Evolutionary conservation across 2,329 filamentous ascomycete species (phyloP), one percentile per base, ranked within the genome.

Genomic region (Periconia sp.): DNA sequence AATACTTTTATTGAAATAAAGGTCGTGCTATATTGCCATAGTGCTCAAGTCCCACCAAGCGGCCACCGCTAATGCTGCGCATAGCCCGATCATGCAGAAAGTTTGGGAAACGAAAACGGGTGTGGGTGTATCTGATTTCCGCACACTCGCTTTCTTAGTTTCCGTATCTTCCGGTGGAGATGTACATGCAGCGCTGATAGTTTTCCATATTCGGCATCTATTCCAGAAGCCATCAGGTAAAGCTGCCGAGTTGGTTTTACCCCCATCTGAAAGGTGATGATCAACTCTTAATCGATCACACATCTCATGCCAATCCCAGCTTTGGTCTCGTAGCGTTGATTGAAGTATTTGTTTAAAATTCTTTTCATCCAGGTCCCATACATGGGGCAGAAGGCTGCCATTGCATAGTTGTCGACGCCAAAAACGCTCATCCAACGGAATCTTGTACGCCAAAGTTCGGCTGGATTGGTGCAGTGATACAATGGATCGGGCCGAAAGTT

Each of bases 191-290:
- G 63, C 57, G 47, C 63, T 56, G 7, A 66, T 47, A 19, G 61
- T 61, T 18, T 49, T 57, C 66, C 65, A 68, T 11, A 69, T 67
- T 23, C 66, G 58, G 30, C 59, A 62, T 41, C 66, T 52, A 45
- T 69, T 67, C 64, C 62, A 66, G 30, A 65, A 55, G 15, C 62
- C 60, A 14, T 57, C 49, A 1, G 63, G 63, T 15, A 64, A 17
- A 15, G 57, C 53, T 3, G 49, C 52, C 3, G 61, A 43, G 17
- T 55, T 48, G 14, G 49, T 31, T 20, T 67, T 59, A 2, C 48
- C 45, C 15, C 47, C 53, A 19, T 44, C 50, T 5, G 58, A 35
- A 6, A 56, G 55, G n/a, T 58, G 59, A n/a, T 52, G 50, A 15
- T 59, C 59, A 18, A 27, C 57, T 23, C 52, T 57, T 18, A 66